Base-by-base conservation (phyloP, 495 filamentous ascomycete species). In the Lepraria neglecta region DNA sequence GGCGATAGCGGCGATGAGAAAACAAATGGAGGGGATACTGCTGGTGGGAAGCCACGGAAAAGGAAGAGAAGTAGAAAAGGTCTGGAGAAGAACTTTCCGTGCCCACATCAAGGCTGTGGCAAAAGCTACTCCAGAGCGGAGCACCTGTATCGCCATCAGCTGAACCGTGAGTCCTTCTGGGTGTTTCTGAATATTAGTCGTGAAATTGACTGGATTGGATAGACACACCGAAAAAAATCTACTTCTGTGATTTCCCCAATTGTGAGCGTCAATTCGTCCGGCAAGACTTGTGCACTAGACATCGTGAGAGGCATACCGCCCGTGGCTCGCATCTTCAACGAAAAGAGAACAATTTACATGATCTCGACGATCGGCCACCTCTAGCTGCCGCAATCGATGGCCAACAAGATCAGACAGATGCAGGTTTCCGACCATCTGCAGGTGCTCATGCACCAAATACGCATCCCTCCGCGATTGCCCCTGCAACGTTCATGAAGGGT, bases 51-150 rank as follows among this genome's bases (percentile, higher is more conserved):
- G 48, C 72, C 76, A 61, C 83, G 84, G 62, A 94, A 92, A 73
- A 80, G 91, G 59, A 84, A 90, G 69, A 80, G 89, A 67, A 91
- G 87, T 75, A 87, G 92, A 63, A 96, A 95, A 72, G 88, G 88
- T 33, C 77, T 77, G 42, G 92, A 97, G 72, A 96, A 94, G 75
- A 97, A 96, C 70, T 98, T 96, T 65, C 87, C 92, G 66, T 98
- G 94, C 72, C 85, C 87, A 12, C 85, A 89, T 53, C 87, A 91
- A 65, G 90, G 87, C 31, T 98, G 94, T 65, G 91, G 90, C 28
- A 98, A 96, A 79, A 92, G 87, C 70, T 98, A 98, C 74, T 97
- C 92, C 27, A 84, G 94, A 66, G 92, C 92, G 27, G 94, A 98
- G 74, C 94, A 98, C 77, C 80, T 98, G 72, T 96, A 96, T 73